Percentiles rank a stretch among this genome's conserved stretches.
These are phyloP conservation scores for Plasmodium berghei DNA, from an alignment of 169 alveolate species.

Conservation along the genomic window DNA sequence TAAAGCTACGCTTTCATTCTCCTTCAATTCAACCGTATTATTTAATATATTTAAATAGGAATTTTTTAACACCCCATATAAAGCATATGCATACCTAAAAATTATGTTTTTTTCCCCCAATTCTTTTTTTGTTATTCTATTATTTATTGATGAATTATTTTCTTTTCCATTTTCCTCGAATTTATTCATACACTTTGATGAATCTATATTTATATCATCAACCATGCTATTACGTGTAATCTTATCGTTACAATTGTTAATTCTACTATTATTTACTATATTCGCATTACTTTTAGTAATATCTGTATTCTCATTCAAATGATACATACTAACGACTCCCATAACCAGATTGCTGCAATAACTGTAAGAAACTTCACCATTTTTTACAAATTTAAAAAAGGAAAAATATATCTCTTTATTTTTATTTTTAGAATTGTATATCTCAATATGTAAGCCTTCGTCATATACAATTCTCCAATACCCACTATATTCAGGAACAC, in stretches of 20 bases:
- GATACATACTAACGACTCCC: conserved; percentile 47
- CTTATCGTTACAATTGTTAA: background rate
- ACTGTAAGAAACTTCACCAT: conserved; percentile 35
- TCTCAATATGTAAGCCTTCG: conserved; percentile 63
- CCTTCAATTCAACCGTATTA: background rate
- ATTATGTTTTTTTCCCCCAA: background rate
- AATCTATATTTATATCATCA: background rate
- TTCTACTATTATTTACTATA: background rate
- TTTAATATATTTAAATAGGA: background rate
- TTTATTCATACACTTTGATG: background rate
- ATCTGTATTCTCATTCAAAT: conserved; percentile 1
- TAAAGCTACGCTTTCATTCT: background rate
- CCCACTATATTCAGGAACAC: conserved; percentile 27
- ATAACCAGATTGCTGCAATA: conserved; percentile 51
- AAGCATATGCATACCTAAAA: background rate
- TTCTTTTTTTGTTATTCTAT: background rate
- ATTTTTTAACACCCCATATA: background rate
- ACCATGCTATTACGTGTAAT: background rate
- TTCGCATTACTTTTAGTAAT: background rate
- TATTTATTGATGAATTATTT: background rate
- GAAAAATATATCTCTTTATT: conserved; percentile 64
- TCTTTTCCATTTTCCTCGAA: background rate
- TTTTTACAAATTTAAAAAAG: conserved; percentile 45
- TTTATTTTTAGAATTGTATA: conserved; percentile 19
- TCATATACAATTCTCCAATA: conserved; percentile 72